Percentiles rank a stretch among this genome's conserved stretches.
Evolutionary conservation across 2,329 filamentous ascomycete genomes (phyloP).

Genomic region (Penicillium concentricum): DNA sequence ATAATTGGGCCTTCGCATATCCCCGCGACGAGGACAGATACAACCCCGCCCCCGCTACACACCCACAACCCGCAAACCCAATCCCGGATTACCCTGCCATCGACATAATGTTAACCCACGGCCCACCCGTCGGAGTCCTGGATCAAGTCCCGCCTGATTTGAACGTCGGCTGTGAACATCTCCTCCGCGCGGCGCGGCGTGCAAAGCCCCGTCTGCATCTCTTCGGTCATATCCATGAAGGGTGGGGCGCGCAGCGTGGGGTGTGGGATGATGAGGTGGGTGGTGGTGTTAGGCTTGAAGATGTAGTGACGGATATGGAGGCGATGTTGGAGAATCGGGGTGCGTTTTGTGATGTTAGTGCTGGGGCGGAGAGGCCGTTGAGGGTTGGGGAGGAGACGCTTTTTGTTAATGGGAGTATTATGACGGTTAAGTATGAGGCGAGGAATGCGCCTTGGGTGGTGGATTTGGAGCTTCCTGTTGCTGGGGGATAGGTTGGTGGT

Average conservation of each 20-base stretch:
- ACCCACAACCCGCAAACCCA: slow-evolving; percentile 34
- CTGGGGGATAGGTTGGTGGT: not conserved
- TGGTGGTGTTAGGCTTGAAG: slow-evolving; percentile 14
- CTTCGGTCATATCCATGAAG: slow-evolving; percentile 64
- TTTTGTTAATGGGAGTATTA: slow-evolving; percentile 60
- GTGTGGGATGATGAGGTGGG: slow-evolving; percentile 24
- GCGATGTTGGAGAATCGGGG: slow-evolving; percentile 33
- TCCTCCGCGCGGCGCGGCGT: slow-evolving; percentile 52
- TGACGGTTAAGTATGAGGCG: slow-evolving; percentile 50
- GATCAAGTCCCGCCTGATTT: slow-evolving; percentile 43
- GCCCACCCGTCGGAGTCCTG: slow-evolving; percentile 54
- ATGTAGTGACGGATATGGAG: slow-evolving; percentile 26
- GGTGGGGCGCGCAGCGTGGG: slow-evolving; percentile 46
- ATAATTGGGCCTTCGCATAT: slow-evolving; percentile 58
- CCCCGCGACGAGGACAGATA: slow-evolving; percentile 51
- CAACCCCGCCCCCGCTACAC: slow-evolving; percentile 39
- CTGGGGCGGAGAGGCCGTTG: slow-evolving; percentile 30
- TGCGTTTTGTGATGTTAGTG: slow-evolving; percentile 37
- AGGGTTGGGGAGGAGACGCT: slow-evolving; percentile 52
- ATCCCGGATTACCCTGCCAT: slow-evolving; percentile 47
- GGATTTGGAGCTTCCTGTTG: slow-evolving; percentile 50
- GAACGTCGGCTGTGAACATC: slow-evolving; percentile 55
- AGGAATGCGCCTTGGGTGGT: slow-evolving; percentile 57
- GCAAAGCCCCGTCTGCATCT: slow-evolving; percentile 57
- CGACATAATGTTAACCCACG: slow-evolving; percentile 63